phyloP scores from a whole-genome alignment of 1,284 basidiomycete species.

The Cutaneotrichosporon daszewskae region DNA sequence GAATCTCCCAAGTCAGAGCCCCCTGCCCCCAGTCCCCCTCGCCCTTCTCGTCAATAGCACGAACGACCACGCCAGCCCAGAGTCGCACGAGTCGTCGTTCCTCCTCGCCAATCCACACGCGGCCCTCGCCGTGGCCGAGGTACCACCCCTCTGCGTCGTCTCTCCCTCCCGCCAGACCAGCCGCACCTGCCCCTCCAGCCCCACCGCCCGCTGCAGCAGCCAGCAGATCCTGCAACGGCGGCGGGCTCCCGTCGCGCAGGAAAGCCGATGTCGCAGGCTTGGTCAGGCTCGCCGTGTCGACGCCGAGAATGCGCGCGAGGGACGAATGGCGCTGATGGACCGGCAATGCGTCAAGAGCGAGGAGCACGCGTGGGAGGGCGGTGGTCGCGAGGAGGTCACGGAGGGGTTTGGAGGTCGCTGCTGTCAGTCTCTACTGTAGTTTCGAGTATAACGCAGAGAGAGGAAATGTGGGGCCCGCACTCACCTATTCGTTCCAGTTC shows the following conservation, averaged over 20 bases:
- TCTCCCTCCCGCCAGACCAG: neutral
- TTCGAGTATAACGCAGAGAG: too few species aligned
- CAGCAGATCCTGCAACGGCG: conserved; percentile 34
- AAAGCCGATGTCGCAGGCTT: conserved; percentile 22
- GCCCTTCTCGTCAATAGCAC: conserved; percentile 31
- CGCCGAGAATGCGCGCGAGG: conserved; percentile 30
- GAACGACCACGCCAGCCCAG: conserved; percentile 32
- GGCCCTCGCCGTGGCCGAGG: conserved; percentile 21
- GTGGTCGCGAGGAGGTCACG: conserved; percentile 31
- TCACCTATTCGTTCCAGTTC: conserved; percentile 43
- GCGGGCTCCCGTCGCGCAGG: conserved; percentile 29
- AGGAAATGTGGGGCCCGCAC: conserved; percentile 6
- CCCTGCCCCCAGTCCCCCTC: conserved; percentile 33
- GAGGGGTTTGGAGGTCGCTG: conserved; percentile 35
- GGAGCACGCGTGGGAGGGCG: conserved; percentile 28
- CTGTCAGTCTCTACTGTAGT: too few species aligned
- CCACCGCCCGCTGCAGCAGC: neutral
- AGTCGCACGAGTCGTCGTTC: conserved; percentile 34
- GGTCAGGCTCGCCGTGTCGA: conserved; percentile 30
- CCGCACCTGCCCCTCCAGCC: too few species aligned
- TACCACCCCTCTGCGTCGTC: conserved; percentile 32
- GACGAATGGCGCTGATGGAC: conserved; percentile 17
- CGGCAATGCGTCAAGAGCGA: conserved; percentile 29
- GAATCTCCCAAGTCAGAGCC: conserved; percentile 33
- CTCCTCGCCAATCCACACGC: conserved; percentile 39